Base-by-base conservation (phyloP, 1,284 basidiomycete species). In the Coniferiporia weirii region DNA sequence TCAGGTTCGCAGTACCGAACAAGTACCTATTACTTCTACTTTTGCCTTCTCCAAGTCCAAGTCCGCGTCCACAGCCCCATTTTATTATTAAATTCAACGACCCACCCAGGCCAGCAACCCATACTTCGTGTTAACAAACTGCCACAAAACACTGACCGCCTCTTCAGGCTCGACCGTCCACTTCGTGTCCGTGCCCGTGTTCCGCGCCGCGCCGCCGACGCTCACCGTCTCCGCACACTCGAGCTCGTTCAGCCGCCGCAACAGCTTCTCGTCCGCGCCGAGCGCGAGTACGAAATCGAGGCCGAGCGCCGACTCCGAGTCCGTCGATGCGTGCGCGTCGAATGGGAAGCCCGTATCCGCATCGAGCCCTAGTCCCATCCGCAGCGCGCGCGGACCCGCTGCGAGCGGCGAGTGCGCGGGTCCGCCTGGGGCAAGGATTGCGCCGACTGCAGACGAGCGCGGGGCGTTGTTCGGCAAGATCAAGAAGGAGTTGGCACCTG, bases 401-500 rank as follows among this genome's bases (percentile, higher is more conserved):
- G 70, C 73, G 50, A 78, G 67, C 2, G 79, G 76, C 0, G 81
- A 80, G 46, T 79, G 78, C 3, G 79, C 78, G 1, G 85, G 84
- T 1, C 85, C 84, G 8, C 83, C 83, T 0, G 86, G 84, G 65
- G 85, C 83, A 32, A 91, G 72, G 61, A 91, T 84, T 12, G 85
- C 81, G 47, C 85, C 87, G 4, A 93, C 88, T 0, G 91, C 91
- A 0, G 85, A 85, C 15, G 86, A 88, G 7, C 92, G 82, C 10
- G 88, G 91, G 63, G 91, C 84, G 66, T 91, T 89, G 72, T 88
- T 90, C 1, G 92, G 92, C 9, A 93, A 76, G 49, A 95, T 85
- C 49, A 93, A 82, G 80, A 95, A 93, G 49, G 81, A 82, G 69
- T 85, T 89, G 58, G 80, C 75, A 1, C 87, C 87, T 0, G 90